These are phyloP conservation scores for Lepidium aucheri DNA, from an alignment of 345 rosid genomes.

Conservation along the genomic window DNA sequence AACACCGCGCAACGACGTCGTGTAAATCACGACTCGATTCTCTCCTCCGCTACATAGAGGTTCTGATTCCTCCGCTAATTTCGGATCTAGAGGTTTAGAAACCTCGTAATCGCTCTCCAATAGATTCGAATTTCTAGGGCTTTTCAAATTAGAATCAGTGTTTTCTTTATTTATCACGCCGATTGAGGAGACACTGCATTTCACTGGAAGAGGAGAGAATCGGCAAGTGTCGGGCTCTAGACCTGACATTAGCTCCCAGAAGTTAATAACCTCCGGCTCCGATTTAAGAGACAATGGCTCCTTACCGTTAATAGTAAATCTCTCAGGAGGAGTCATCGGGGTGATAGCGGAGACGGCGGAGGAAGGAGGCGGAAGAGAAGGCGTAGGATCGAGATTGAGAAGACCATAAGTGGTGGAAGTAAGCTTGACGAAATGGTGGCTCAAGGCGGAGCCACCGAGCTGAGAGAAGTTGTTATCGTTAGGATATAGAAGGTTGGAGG, in stretches of 20 bases:
- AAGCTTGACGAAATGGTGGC: constrained; percentile 74
- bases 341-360: constrained; percentile 21
- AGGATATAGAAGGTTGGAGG: constrained; percentile 54
- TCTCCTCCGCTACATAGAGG: constrained; percentile 32
- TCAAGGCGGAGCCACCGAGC: constrained; percentile 47
- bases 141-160: constrained; percentile 34
- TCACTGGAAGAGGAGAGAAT: constrained; percentile 35
- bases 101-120: not conserved
- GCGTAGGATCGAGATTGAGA: constrained; percentile 63
- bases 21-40: constrained; percentile 54
- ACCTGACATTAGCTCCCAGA: constrained; percentile 91
- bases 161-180: constrained; percentile 40
- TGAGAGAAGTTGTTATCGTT: constrained; percentile 57
- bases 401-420: constrained; percentile 90
- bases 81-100: constrained; percentile 18
- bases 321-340: constrained; percentile 55
- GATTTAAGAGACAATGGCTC: constrained; percentile 29
- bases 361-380: constrained; percentile 7
- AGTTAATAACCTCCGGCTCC: constrained; percentile 61
- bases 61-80: constrained; percentile 14
- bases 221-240: constrained; percentile 62
- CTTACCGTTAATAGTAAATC: constrained; percentile 39
- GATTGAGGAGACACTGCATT: not conserved
- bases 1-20: constrained; percentile 72
- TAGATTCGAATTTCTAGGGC: not conserved